Evolutionary conservation across 495 filamentous ascomycete species (phyloP).

Genomic region (Trichoderma gamsii): DNA sequence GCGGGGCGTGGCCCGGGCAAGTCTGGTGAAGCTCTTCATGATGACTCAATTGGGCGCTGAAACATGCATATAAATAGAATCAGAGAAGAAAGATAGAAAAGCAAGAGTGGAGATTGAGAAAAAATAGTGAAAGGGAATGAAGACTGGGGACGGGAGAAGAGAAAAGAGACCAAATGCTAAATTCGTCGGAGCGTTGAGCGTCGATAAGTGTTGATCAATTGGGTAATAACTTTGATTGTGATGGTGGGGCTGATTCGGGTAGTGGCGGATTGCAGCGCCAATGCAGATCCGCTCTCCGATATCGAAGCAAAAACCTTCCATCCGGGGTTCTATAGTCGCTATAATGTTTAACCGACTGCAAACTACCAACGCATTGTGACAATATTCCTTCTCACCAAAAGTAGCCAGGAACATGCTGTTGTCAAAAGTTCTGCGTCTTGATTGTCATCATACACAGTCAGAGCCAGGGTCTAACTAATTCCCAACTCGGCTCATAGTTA

Average conservation of each 20-base stretch:
- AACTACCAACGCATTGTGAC: too few relatives aligned
- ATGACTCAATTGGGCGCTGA: background rate
- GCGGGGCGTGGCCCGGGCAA: conserved; percentile 8
- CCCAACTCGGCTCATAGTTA: background rate
- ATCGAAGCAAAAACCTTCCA: conserved; percentile 8
- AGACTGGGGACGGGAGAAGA: background rate
- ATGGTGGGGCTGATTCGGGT: background rate
- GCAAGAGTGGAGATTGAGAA: background rate
- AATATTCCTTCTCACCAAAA: too few relatives aligned
- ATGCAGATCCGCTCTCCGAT: conserved; percentile 1
- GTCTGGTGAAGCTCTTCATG: conserved; percentile 11
- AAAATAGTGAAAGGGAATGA: background rate
- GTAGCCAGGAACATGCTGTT: background rate
- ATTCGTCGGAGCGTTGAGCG: background rate
- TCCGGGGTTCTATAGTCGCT: background rate
- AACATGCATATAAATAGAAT: background rate
- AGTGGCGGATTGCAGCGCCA: background rate
- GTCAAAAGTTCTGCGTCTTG: background rate
- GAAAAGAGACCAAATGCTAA: background rate
- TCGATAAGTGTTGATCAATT: background rate
- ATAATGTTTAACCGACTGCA: background rate
- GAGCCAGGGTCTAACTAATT: conserved; percentile 1
- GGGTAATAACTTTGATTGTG: background rate
- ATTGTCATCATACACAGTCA: conserved; percentile 2
- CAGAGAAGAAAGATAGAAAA: background rate